Base-by-base conservation (phyloP, 129 eudicot genomes). In the Glebionis coronaria region DNA sequence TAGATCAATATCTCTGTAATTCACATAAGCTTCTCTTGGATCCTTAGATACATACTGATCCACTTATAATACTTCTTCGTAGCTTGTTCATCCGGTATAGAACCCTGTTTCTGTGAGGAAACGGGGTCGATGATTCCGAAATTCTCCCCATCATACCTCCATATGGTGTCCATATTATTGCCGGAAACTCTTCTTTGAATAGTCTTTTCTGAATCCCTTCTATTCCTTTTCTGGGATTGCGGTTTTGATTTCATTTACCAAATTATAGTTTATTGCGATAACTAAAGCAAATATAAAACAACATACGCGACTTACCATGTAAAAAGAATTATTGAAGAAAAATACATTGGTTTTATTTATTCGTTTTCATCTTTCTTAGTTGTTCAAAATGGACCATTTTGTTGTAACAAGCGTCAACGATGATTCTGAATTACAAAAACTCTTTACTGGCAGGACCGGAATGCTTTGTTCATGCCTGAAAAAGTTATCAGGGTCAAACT, bases 1-100 rank as follows among this genome's bases (percentile, higher is more conserved):
- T 23, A 79, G 65, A 50, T 79, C 83, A 63, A 79, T 76, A 74
- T 79, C 83, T 28, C 83, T 69, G 55, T 79, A 79, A 57, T 79
- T 79, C 46, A 79, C 76, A 25, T 74, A 79, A 16, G 83, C 73
- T 16, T 70, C 69, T 58, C 83, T 74, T 19, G 83, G 83, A 50
- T 69, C 31, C 65, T 15, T 69, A 0, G 83, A 74, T 19, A 74
- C 83, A 44, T 74, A 79, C 80, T 56, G 46, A 76, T 79, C 80
- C 70, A 69, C 14, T 58, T 44, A 27, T 38, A 8, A 16, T 69
- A 75, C 31, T 54, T 54, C 56, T 69, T 58, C 57, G 35, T 57
- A 1, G 73, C 73, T 27, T 57, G 20, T 29, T 68, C 42, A 0
- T 67, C 77, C 0, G 27, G 14, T 49, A 63, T 7, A 79, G 45